A percentile compares a stretch with the other conserved stretches of the same genome.
phyloP scores from a whole-genome alignment of 148 eudicot species.

The Selenicereus undatus region DNA sequence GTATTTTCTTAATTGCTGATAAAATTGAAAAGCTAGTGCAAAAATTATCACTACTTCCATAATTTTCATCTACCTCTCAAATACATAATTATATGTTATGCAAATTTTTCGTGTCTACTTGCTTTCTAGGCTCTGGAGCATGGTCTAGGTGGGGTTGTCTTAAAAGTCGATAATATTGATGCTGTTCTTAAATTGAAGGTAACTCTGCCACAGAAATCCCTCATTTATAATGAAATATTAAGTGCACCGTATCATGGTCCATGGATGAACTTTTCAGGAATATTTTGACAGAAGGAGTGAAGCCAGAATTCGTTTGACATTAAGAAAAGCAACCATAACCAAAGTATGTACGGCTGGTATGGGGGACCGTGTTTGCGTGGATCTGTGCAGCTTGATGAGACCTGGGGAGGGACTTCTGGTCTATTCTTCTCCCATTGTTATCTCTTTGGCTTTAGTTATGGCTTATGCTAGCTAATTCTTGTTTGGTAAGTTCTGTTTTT shows the following conservation, averaged over 20 bases:
- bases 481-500: neutral
- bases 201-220: slow-evolving; percentile 11
- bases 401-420: slow-evolving; percentile 98
- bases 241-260: slow-evolving; percentile 23
- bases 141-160: slow-evolving; percentile 83
- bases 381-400: slow-evolving; percentile 85
- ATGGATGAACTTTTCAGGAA: slow-evolving; percentile 52
- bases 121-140: slow-evolving; percentile 73
- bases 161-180: slow-evolving; percentile 64
- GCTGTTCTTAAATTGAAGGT: slow-evolving; percentile 81
- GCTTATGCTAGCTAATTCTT: neutral
- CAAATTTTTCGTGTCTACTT: slow-evolving; percentile 8
- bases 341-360: slow-evolving; percentile 68
- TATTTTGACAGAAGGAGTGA: slow-evolving; percentile 77
- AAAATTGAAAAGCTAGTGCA: neutral
- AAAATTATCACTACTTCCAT: neutral
- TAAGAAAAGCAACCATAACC: slow-evolving; percentile 59
- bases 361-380: slow-evolving; percentile 98
- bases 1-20: slow-evolving; percentile 29
- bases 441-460: neutral
- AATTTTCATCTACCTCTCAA: neutral
- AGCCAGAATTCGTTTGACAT: slow-evolving; percentile 44
- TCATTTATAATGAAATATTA: slow-evolving; percentile 18
- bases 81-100: slow-evolving; percentile 4
- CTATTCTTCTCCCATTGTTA: slow-evolving; percentile 15